Evolutionary conservation across 192 early-diverging fungal genomes (phyloP).

Genomic region (Rhizophagus prolifer): DNA sequence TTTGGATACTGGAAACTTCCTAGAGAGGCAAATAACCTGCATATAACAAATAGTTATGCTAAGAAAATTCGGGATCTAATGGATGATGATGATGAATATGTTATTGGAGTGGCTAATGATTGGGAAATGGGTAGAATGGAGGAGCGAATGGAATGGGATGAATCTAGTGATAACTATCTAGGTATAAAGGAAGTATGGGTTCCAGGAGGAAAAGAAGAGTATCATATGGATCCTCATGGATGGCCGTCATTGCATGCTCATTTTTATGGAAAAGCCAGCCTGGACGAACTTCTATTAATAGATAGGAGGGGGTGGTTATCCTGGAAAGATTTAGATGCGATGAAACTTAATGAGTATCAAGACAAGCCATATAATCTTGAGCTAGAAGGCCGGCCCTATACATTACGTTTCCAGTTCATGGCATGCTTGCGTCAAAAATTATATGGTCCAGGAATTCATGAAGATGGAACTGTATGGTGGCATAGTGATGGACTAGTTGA

Average conservation of each 20-base stretch:
- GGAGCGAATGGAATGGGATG: neutral
- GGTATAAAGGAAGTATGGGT: neutral
- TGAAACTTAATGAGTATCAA: neutral
- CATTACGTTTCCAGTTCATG: neutral
- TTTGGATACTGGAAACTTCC: neutral
- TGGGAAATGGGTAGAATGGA: neutral
- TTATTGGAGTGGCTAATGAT: neutral
- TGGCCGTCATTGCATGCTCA: neutral
- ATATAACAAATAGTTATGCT: neutral
- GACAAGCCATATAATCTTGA: no score
- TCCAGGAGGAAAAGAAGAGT: neutral
- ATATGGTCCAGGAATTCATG: neutral
- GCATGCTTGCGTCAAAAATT: neutral
- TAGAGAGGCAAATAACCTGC: neutral
- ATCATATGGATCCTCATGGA: neutral
- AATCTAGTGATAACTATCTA: neutral
- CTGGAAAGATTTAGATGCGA: neutral
- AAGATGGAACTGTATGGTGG: neutral
- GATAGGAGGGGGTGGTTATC: neutral
- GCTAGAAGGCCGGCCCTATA: neutral
- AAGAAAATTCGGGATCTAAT: neutral
- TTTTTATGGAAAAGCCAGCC: neutral
- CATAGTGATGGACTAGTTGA: neutral
- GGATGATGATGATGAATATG: neutral
- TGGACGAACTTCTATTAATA: neutral